Percentiles rank a stretch among this genome's conserved stretches.
Evolutionary conservation across 192 early-diverging fungal species (phyloP).

Genomic region (Podila minutissima): DNA sequence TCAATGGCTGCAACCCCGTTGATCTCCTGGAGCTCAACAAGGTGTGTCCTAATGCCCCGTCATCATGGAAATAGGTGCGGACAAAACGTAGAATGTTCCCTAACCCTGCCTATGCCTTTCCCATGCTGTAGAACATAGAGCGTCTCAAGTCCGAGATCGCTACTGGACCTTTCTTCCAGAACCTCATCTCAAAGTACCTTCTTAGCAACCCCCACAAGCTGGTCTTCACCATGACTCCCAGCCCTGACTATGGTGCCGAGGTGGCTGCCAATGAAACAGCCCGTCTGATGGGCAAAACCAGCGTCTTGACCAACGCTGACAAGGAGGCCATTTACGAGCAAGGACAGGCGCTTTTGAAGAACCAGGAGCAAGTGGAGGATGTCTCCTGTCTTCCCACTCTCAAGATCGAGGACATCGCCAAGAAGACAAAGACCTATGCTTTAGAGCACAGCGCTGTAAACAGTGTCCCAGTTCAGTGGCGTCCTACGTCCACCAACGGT

Average conservation of each 20-base stretch:
- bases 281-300: slow-evolving; percentile 70
- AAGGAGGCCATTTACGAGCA: slow-evolving; percentile 69
- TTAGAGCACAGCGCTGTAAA: slow-evolving; percentile 60
- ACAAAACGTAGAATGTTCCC: too few relatives aligned
- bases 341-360: slow-evolving; percentile 70
- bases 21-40: slow-evolving; percentile 84
- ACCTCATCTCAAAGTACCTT: slow-evolving; percentile 79
- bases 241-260: slow-evolving; percentile 66
- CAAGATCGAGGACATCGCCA: slow-evolving; percentile 78
- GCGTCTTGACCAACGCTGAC: slow-evolving; percentile 67
- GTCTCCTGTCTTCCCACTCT: slow-evolving; percentile 86
- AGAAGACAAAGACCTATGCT: slow-evolving; percentile 66
- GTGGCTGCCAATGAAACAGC: slow-evolving; percentile 71
- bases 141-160: slow-evolving; percentile 70
- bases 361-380: slow-evolving; percentile 83
- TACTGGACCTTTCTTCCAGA: slow-evolving; percentile 76
- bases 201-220: slow-evolving; percentile 83
- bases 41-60: slow-evolving; percentile 16
- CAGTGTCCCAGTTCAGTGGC: slow-evolving; percentile 75
- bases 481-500: slow-evolving; percentile 87
- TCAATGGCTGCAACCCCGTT: slow-evolving; percentile 87
- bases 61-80: neutral
- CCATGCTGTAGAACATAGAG: slow-evolving; percentile 65
- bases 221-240: slow-evolving; percentile 85
- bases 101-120: too few relatives aligned